A percentile compares a stretch with the other conserved stretches of the same genome.
Evolutionary conservation across 2,329 filamentous ascomycete genomes (phyloP).

Genomic region (Venturiaceae sp.): DNA sequence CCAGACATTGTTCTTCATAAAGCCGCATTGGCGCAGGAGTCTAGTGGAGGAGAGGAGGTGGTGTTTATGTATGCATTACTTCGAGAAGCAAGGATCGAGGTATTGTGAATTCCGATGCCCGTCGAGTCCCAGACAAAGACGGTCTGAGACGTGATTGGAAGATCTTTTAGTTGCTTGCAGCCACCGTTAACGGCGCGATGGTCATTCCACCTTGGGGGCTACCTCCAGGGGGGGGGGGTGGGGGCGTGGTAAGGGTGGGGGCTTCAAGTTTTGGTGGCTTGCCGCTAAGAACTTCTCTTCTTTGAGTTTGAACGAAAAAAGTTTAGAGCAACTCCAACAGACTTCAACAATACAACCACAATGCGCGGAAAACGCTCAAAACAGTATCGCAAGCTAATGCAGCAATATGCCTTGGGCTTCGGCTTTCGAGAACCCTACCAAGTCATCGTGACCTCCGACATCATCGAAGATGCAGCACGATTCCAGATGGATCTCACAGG

Average conservation of each 20-base stretch:
- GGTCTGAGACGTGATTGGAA: background rate
- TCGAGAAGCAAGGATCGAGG: too few species aligned
- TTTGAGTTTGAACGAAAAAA: background rate
- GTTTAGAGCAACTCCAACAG: background rate
- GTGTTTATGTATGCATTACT: too few species aligned
- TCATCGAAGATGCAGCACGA: constrained; percentile 68
- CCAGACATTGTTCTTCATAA: constrained; percentile 7
- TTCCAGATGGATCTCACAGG: constrained; percentile 85
- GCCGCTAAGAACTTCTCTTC: too few species aligned
- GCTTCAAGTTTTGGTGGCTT: too few species aligned
- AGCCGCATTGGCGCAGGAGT: constrained; percentile 2
- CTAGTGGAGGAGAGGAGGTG: background rate
- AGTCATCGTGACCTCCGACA: constrained; percentile 77
- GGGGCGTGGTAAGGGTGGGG: too few species aligned
- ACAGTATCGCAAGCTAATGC: constrained; percentile 85
- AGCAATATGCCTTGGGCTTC: constrained; percentile 78
- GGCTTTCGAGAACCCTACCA: constrained; percentile 93
- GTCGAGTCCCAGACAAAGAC: background rate
- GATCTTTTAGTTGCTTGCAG: background rate
- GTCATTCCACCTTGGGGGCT: too few species aligned
- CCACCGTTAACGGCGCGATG: too few species aligned
- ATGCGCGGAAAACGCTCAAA: constrained; percentile 63
- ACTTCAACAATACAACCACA: constrained; percentile 14
- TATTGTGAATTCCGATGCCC: background rate
- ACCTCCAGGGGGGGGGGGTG: too few species aligned